A percentile compares a stretch with the other conserved stretches of the same genome.
These are phyloP conservation scores for Ophiosphaerella korrae DNA, from an alignment of 2,329 filamentous ascomycete genomes.

Conservation along the genomic window DNA sequence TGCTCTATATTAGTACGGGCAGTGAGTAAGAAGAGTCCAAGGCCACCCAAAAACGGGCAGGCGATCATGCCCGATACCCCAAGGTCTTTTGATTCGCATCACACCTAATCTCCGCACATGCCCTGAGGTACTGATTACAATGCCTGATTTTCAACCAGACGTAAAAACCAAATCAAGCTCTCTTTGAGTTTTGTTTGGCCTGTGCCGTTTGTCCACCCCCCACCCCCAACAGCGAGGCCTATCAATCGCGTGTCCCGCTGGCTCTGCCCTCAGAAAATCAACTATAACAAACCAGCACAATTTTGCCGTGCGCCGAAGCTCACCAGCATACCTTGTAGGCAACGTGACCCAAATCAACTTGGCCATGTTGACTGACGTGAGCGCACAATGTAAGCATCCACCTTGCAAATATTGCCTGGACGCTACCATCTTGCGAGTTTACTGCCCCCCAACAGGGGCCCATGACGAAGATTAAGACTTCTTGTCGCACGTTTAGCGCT, in stretches of 20 bases:
- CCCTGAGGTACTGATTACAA: too few relatives aligned
- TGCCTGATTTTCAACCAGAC: too few relatives aligned
- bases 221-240: too few relatives aligned
- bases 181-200: too few relatives aligned
- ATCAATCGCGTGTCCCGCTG: not conserved
- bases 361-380: constrained; percentile 3
- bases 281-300: not conserved
- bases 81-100: too few relatives aligned
- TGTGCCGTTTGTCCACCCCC: too few relatives aligned
- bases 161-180: too few relatives aligned
- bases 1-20: too few relatives aligned
- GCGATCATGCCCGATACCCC: too few relatives aligned
- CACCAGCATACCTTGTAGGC: not conserved
- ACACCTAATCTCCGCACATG: too few relatives aligned
- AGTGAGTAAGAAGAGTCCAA: too few relatives aligned
- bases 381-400: constrained; percentile 2
- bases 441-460: not conserved
- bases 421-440: constrained; percentile 1
- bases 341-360: constrained; percentile 1
- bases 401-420: not conserved
- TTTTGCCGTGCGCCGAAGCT: not conserved
- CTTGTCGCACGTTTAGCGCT: constrained; percentile 5
- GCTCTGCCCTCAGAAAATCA: not conserved
- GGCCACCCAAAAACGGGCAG: too few relatives aligned
- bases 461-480: not conserved